These are phyloP conservation scores for Tritrichomonas foetus DNA, from an alignment of 208 protist species.

Conservation along the genomic window DNA sequence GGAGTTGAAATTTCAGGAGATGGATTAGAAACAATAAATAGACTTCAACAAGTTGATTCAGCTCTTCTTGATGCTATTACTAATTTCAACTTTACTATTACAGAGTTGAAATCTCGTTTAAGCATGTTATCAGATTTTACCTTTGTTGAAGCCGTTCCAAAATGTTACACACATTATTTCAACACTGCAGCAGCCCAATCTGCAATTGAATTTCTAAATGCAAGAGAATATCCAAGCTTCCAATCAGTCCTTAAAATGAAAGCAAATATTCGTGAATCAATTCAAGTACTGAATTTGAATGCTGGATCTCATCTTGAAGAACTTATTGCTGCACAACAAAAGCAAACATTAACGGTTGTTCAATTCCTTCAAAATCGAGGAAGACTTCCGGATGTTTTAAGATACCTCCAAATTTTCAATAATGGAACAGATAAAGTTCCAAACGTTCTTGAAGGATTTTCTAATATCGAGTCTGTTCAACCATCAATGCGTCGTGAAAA, in stretches of 20 bases:
- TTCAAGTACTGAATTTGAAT: neutral
- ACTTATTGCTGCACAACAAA: neutral
- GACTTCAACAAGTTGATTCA: neutral
- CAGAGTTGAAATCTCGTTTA: neutral
- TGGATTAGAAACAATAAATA: neutral
- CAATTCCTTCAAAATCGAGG: constrained; percentile 26
- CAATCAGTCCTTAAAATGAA: neutral
- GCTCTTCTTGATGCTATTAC: neutral
- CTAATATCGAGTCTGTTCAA: neutral
- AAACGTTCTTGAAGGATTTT: neutral
- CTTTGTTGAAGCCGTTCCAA: neutral
- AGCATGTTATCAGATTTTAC: neutral
- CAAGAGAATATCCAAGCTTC: neutral
- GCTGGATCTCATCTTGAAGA: neutral
- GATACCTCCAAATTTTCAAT: neutral
- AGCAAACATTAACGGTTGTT: neutral
- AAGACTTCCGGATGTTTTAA: neutral
- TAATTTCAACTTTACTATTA: neutral
- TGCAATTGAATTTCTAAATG: neutral
- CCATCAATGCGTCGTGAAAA: constrained; percentile 14
- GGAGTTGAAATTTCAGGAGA: neutral
- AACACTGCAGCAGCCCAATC: too few species aligned
- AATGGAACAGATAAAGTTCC: neutral
- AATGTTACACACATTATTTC: neutral
- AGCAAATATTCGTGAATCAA: constrained; percentile 17